A percentile compares a stretch with the other conserved stretches of the same genome.
These are phyloP conservation scores for Thelephora terrestris DNA, from an alignment of 1,284 basidiomycete species.

Conservation along the genomic window DNA sequence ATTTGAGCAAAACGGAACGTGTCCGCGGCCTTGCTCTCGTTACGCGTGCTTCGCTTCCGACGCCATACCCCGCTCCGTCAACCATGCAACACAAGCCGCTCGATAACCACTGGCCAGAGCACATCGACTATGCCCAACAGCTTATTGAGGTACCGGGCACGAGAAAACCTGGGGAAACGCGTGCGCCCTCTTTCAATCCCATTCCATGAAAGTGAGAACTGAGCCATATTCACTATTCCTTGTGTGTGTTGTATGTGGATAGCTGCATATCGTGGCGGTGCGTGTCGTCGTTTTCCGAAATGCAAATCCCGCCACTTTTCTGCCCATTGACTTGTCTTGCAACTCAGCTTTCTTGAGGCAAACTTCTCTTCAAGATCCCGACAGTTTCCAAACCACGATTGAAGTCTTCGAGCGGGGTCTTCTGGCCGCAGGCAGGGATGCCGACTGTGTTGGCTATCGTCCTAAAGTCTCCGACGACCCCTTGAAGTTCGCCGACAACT, in stretches of 20 bases:
- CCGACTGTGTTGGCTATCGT: slow-evolving; percentile 46
- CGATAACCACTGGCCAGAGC: slow-evolving; percentile 21
- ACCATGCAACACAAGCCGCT: neutral
- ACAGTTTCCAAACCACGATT: slow-evolving; percentile 37
- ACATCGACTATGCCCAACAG: slow-evolving; percentile 50
- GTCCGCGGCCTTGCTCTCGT: no score
- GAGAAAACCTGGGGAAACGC: slow-evolving; percentile 69
- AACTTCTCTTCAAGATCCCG: slow-evolving; percentile 35
- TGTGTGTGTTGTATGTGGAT: neutral
- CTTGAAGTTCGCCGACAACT: slow-evolving; percentile 57
- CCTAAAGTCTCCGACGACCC: slow-evolving; percentile 55
- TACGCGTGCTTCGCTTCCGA: no score
- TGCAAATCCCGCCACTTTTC: no score
- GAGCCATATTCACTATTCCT: neutral
- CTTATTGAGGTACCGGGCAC: slow-evolving; percentile 63
- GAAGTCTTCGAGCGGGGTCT: slow-evolving; percentile 55
- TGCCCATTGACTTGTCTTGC: neutral
- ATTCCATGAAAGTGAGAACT: neutral
- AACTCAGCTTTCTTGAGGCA: slow-evolving; percentile 44
- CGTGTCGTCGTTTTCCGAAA: slow-evolving; percentile 4
- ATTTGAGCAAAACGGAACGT: no score
- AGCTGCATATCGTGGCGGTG: slow-evolving; percentile 68
- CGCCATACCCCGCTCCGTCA: neutral
- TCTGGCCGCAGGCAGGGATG: no score
- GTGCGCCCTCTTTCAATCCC: slow-evolving; percentile 28